Conservation (phyloP, 371 early-diverging fungal genomes). For the Phascolomyces articulosus region DNA sequence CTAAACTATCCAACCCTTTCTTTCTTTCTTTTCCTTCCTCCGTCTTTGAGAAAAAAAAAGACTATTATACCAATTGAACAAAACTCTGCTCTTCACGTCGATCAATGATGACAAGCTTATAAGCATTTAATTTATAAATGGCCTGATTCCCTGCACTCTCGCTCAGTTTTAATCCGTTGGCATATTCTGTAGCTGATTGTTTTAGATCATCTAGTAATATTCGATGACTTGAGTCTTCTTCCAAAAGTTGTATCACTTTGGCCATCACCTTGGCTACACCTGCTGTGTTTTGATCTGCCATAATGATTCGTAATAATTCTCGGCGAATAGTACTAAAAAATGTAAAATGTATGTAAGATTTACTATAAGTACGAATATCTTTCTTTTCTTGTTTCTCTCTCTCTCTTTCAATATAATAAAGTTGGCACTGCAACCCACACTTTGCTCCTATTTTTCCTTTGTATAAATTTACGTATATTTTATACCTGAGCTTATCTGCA, state of each 20-base stretch:
- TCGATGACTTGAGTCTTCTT: not conserved
- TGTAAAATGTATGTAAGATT: not conserved
- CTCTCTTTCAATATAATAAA: not conserved
- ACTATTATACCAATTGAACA: not conserved
- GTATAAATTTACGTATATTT: not conserved
- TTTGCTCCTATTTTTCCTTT: not conserved
- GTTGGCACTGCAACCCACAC: not conserved
- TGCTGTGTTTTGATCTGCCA: not conserved
- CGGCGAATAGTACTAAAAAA: not conserved
- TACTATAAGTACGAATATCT: constrained; percentile 2
- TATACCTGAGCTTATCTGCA: constrained; percentile 1
- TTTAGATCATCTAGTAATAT: not conserved
- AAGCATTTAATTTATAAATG: not conserved
- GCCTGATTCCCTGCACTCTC: not conserved
- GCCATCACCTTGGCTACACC: not conserved
- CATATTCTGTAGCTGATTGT: not conserved
- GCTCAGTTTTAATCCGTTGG: not conserved
- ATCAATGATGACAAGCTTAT: constrained; percentile 3
- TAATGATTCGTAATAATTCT: not conserved
- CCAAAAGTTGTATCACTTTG: not conserved
- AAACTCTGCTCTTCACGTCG: not conserved
- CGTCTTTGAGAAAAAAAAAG: not conserved
- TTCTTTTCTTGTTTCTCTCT: not conserved
- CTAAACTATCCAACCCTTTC: not conserved
- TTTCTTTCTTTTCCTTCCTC: not conserved